Percentiles rank a stretch among this genome's conserved stretches.
These are phyloP conservation scores for Silene conica DNA, from an alignment of 148 eudicot genomes.

Conservation along the genomic window DNA sequence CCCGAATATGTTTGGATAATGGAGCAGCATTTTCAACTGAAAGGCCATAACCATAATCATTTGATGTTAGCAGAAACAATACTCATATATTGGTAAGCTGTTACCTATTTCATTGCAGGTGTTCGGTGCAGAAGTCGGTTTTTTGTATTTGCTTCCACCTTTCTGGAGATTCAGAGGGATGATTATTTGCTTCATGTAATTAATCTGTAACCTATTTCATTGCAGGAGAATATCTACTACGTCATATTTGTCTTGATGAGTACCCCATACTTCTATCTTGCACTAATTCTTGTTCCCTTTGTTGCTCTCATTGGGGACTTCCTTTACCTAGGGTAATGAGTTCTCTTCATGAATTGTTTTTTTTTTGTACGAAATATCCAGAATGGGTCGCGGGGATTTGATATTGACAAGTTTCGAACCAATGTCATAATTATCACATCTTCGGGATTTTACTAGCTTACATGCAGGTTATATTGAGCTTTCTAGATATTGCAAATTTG, in stretches of 20 bases:
- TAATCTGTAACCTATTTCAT: constrained; percentile 5
- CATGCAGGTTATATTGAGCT: background rate
- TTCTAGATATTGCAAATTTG: background rate
- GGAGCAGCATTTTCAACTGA: background rate
- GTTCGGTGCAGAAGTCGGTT: background rate
- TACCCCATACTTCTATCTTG: constrained; percentile 72
- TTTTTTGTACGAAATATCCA: background rate
- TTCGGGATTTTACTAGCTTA: background rate
- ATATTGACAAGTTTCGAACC: background rate
- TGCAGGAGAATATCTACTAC: constrained; percentile 66
- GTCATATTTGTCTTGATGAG: constrained; percentile 74
- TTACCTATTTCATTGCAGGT: too few relatives aligned
- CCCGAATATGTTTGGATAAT: background rate
- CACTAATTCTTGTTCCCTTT: constrained; percentile 67
- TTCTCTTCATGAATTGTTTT: background rate
- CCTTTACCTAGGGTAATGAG: constrained; percentile 66
- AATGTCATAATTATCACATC: too few relatives aligned
- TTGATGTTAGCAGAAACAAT: too few relatives aligned
- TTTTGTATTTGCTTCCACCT: background rate
- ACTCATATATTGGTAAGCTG: too few relatives aligned
- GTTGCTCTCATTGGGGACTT: constrained; percentile 80
- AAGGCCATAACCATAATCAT: background rate
- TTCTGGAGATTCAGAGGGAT: background rate
- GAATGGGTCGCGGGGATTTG: background rate
- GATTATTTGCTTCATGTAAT: constrained; percentile 9